These are phyloP conservation scores for Peniophora sp. DNA, from an alignment of 1,284 basidiomycete species.

Conservation along the genomic window DNA sequence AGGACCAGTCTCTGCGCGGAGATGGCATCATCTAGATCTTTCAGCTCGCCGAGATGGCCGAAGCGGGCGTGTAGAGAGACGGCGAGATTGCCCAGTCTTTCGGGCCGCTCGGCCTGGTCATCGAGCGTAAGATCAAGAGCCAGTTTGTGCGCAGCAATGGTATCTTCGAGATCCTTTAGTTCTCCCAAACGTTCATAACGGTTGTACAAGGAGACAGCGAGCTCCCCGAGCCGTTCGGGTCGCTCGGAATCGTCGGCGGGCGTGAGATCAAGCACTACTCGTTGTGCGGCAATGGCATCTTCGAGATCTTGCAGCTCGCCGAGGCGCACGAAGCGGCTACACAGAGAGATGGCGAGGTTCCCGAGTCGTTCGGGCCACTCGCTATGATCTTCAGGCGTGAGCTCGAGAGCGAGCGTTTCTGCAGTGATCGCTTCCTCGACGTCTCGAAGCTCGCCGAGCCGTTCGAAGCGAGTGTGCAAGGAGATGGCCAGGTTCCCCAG, in stretches of 20 bases:
- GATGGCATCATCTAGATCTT: background rate
- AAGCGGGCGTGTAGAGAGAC: background rate
- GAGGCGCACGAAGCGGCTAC: background rate
- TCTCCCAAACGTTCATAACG: background rate
- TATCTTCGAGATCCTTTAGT: background rate
- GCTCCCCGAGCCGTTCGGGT: background rate
- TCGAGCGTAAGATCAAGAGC: background rate
- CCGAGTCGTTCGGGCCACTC: background rate
- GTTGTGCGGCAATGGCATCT: background rate
- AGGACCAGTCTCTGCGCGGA: background rate
- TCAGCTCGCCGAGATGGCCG: background rate
- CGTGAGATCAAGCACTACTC: background rate
- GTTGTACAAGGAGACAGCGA: background rate
- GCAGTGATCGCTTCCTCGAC: background rate
- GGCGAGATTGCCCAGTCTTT: background rate
- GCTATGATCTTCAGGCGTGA: background rate
- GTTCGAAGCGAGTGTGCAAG: background rate
- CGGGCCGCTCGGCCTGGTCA: slow-evolving; percentile 11
- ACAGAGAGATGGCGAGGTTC: background rate
- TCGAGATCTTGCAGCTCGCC: background rate
- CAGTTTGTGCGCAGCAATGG: background rate
- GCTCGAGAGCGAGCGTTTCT: background rate
- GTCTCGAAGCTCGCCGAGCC: background rate
- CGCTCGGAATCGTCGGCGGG: background rate
- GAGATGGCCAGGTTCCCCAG: background rate